phyloP scores from a whole-genome alignment of 2,329 filamentous ascomycete genomes.

The Ophiocordyceps sinensis region DNA sequence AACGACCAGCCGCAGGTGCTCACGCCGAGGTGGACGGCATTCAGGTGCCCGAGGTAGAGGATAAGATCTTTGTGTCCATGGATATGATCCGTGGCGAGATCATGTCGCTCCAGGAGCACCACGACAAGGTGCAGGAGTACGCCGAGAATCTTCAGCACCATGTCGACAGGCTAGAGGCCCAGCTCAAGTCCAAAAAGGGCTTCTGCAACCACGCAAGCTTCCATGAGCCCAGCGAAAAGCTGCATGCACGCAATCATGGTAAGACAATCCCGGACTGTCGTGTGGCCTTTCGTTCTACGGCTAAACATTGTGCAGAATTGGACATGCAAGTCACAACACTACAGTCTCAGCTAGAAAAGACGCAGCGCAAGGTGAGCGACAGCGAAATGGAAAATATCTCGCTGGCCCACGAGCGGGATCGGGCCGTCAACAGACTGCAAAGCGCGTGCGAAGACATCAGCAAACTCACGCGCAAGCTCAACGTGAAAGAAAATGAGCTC shows the following conservation, averaged over 20 bases:
- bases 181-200: constrained; percentile 30
- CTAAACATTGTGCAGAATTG: constrained; percentile 26
- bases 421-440: constrained; percentile 46
- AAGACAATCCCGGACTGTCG: constrained; percentile 16
- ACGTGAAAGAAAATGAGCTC: constrained; percentile 25
- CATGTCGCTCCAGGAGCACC: constrained; percentile 38
- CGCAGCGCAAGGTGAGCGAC: constrained; percentile 46
- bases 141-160: constrained; percentile 38
- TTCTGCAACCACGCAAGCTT: constrained; percentile 25
- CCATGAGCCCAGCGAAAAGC: constrained; percentile 28
- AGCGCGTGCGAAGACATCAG: constrained; percentile 45
- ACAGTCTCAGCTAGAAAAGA: constrained; percentile 45
- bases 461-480: constrained; percentile 28
- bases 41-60: constrained; percentile 36
- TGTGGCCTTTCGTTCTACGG: too few relatives aligned
- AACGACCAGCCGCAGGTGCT: constrained; percentile 16
- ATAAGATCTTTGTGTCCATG: constrained; percentile 44
- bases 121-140: constrained; percentile 39
- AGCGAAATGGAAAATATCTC: constrained; percentile 49
- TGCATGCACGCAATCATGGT: constrained; percentile 40
- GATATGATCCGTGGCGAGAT: constrained; percentile 48
- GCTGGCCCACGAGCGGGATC: constrained; percentile 48
- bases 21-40: constrained; percentile 37
- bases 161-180: constrained; percentile 32
- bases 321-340: constrained; percentile 45